These are phyloP conservation scores for Aspergillus haitiensis DNA, from an alignment of 495 filamentous ascomycete genomes.

Conservation along the genomic window DNA sequence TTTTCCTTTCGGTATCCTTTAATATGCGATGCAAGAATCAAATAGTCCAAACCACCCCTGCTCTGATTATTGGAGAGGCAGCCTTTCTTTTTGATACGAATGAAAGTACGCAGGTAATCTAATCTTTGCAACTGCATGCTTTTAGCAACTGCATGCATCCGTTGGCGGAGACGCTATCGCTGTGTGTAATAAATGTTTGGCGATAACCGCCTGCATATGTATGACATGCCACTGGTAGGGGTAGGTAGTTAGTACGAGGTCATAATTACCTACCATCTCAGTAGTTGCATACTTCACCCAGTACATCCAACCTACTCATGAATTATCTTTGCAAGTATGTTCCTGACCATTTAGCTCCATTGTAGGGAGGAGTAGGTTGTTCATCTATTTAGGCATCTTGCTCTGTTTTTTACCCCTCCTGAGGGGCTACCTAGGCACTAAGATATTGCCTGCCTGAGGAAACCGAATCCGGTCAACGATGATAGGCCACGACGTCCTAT, in stretches of 20 bases:
- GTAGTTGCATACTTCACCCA: background rate
- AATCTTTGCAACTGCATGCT: background rate
- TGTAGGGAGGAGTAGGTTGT: no score
- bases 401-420: no score
- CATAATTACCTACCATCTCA: constrained; percentile 1
- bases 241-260: background rate
- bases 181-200: constrained; percentile 17
- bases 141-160: constrained; percentile 12
- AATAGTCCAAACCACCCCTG: constrained; percentile 6
- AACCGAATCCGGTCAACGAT: no score
- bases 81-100: background rate
- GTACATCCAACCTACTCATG: no score
- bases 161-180: constrained; percentile 11
- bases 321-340: no score
- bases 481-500: no score
- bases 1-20: background rate
- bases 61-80: background rate
- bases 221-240: constrained; percentile 14
- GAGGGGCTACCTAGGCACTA: no score
- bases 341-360: no score
- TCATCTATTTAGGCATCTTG: no score
- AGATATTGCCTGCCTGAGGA: no score
- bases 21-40: constrained; percentile 12
- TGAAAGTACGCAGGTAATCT: background rate
- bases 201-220: constrained; percentile 23